Base-by-base conservation (phyloP, 2,329 filamentous ascomycete genomes). In the Fusarium phyllophilum region DNA sequence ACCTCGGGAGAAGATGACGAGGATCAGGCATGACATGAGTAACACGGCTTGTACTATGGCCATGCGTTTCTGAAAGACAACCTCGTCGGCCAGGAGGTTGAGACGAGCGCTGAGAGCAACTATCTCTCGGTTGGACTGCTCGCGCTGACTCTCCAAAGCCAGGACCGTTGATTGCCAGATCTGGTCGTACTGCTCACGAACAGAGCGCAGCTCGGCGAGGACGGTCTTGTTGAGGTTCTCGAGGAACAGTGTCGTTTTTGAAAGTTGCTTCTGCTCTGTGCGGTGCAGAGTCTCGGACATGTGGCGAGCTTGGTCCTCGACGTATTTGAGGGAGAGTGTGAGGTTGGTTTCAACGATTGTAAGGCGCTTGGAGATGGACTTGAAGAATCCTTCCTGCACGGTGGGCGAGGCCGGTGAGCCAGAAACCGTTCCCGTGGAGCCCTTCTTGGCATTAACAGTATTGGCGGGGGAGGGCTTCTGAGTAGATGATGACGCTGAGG, bases 381-480 rank as follows among this genome's bases (percentile, higher is more conserved):
- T 98, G 88, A 98, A 99, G 83, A 99, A 98, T 4, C 94, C 96
- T 81, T 99, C 96, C 82, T 99, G 96, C 2, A 97, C 96, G 0
- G 95, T 95, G 5, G 96, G 95, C 2, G 91, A 89, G 34, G 80
- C 79, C 8, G 77, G 56, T 8, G 80, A 61, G 11, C 79, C 75
- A 14, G 75, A 75, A 12, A 70, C 58, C 3, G 81, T 79, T n/a
- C 76, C 78, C 31, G 73, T 79, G 24, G 68, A 78, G 52, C 81
- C 79, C 39, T 78, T 72, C 65, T 81, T 82, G 51, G 54, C 62
- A 20, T 65, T 77, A 20, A 69, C 54, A 17, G 67, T 66, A 36
- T 64, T 71, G 12, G 76, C 70, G 4, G 66, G 68, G 7, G 68
- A 68, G 34, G 68, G 44, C 45, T 77, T 78, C 26, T 39, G 65